Conservation (phyloP, 257 asterid species). For the Sherardia arvensis region DNA sequence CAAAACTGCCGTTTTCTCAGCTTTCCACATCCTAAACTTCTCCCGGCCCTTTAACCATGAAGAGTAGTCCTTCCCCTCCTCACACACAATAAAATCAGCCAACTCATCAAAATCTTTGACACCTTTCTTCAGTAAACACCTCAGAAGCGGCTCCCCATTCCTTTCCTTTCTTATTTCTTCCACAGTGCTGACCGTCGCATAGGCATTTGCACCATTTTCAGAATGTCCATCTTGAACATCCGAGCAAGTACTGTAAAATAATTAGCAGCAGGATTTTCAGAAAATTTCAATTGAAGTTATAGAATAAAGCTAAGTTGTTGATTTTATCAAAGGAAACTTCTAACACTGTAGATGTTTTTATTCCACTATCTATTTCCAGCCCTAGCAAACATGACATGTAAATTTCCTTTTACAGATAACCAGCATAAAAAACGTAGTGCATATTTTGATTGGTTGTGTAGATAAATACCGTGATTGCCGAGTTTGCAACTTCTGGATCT, state of each 20-base stretch:
- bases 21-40: slow-evolving; percentile 44
- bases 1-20: slow-evolving; percentile 43
- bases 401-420: background rate
- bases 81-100: slow-evolving; percentile 55
- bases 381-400: background rate
- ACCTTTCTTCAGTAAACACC: slow-evolving; percentile 24
- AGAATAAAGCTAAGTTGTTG: background rate
- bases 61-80: slow-evolving; percentile 57
- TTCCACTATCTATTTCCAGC: background rate
- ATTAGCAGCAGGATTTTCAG: background rate
- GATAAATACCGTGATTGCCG: slow-evolving; percentile 40
- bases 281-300: background rate
- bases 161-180: slow-evolving; percentile 55
- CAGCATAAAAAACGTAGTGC: background rate
- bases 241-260: background rate
- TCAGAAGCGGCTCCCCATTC: slow-evolving; percentile 58
- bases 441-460: background rate
- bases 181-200: slow-evolving; percentile 26
- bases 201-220: slow-evolving; percentile 16
- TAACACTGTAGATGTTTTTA: background rate
- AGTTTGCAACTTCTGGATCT: slow-evolving; percentile 47
- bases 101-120: slow-evolving; percentile 41
- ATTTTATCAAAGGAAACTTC: background rate
- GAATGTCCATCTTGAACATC: slow-evolving; percentile 17
- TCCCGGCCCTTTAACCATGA: slow-evolving; percentile 54